Conservation (phyloP, 2,329 filamentous ascomycete species). For the Fusarium sp. region DNA sequence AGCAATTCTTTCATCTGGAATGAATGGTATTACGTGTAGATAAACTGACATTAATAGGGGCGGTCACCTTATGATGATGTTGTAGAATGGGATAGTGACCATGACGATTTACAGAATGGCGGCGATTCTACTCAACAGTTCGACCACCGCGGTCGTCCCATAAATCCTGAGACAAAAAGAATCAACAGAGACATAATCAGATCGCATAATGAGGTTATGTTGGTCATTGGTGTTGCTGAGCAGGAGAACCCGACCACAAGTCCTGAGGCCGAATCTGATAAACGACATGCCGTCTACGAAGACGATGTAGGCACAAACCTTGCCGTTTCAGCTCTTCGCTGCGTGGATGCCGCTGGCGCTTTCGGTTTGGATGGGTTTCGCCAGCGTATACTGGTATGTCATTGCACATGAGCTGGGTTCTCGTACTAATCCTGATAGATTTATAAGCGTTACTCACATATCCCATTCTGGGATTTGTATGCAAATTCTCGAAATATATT, state of each 20-base stretch:
- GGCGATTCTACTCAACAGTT: slow-evolving; percentile 58
- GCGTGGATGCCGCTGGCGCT: slow-evolving; percentile 56
- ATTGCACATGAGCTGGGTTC: background rate
- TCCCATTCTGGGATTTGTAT: slow-evolving; percentile 61
- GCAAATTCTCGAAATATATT: slow-evolving; percentile 44
- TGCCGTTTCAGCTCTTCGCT: slow-evolving; percentile 48
- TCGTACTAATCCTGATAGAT: slow-evolving; percentile 53
- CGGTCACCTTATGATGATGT: slow-evolving; percentile 70
- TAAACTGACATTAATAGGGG: slow-evolving; percentile 55
- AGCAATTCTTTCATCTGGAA: slow-evolving; percentile 33
- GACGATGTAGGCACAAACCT: slow-evolving; percentile 57
- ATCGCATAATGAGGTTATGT: slow-evolving; percentile 72
- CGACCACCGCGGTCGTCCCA: slow-evolving; percentile 65
- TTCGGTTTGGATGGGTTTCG: slow-evolving; percentile 66
- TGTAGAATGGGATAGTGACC: slow-evolving; percentile 57
- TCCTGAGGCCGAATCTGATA: slow-evolving; percentile 55
- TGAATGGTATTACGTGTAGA: background rate
- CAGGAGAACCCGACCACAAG: slow-evolving; percentile 60
- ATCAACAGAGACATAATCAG: slow-evolving; percentile 68
- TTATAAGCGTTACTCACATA: slow-evolving; percentile 61
- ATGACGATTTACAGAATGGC: slow-evolving; percentile 41
- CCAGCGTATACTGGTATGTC: slow-evolving; percentile 63
- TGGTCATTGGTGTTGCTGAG: slow-evolving; percentile 70
- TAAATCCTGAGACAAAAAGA: slow-evolving; percentile 65
- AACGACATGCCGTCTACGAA: slow-evolving; percentile 60